Evolutionary conservation across 805 yeast genomes (phyloP), one percentile per base, ranked within the genome.

Genomic region (Sugiyamaella valdiviana): DNA sequence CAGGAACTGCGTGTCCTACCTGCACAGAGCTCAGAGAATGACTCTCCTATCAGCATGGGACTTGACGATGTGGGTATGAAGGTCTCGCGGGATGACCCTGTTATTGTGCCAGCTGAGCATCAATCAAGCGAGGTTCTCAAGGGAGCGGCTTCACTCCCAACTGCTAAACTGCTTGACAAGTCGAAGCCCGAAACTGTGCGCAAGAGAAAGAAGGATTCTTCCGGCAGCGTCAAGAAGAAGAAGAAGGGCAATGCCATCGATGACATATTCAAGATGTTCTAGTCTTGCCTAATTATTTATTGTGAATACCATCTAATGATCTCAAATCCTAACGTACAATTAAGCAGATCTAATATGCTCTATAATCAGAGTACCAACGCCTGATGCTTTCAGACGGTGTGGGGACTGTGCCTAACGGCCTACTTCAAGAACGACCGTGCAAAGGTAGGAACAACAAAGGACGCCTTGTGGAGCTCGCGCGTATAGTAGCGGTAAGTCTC

Each of bases 361-460:
- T n/a, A n/a, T n/a, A n/a, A n/a, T n/a, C n/a, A n/a, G n/a, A n/a
- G n/a, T n/a, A n/a, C n/a, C n/a, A n/a, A n/a, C n/a, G n/a, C n/a
- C n/a, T n/a, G n/a, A n/a, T n/a, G n/a, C n/a, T n/a, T n/a, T n/a
- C n/a, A n/a, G n/a, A n/a, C n/a, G n/a, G n/a, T n/a, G n/a, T n/a
- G n/a, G n/a, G n/a, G 5, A 26, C 32, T 10, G 32, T 10, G 32
- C 14, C 32, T n/a, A 15, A n/a, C 12, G 20, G 36, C 23, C 36
- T 26, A 47, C n/a, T 24, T 37, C 39, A 78, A 60, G 58, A 69
- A 78, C 57, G 68, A 71, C 55, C 79, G 74, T 51, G 95, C 98
- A 82, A 93, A 91, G 52, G 82, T 89, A 58, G 98, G 99, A 65
- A 93, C 76, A 51, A 89, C 85, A 62, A 89, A 91, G 17, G 95